Evolutionary conservation across 306 rosid genomes (phyloP), one percentile per base, ranked within the genome.

Genomic region (Lotus japonicus): DNA sequence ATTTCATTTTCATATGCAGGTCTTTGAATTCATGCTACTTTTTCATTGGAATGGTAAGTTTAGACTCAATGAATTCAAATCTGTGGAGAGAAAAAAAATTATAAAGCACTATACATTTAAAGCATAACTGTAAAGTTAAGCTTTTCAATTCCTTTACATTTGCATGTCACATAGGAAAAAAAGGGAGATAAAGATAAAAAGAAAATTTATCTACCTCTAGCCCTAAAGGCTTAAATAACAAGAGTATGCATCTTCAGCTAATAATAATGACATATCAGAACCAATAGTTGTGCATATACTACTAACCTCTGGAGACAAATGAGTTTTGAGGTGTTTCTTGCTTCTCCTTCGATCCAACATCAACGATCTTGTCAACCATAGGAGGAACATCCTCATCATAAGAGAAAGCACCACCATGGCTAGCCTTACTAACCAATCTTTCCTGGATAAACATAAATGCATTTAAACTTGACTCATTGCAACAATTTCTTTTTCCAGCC

Each of bases 331-430:
- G 70, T 9, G 68, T 48, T 16, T 13, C 59, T 57, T 64, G 84
- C 61, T 79, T 80, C 67, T 73, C 64, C 77, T 64, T 72, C 59
- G 82, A 79, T 59, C 69, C 77, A 51, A 78, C 64, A 75, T 83
- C 94, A 11, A 87, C 79, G 48, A 79, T 83, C 83, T 90, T 90
- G 84, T 90, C 95, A 71, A 87, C 84, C 85, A 85, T 75, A 46
- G 95, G 95, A 46, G 95, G 95, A 55, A 86, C 82, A 66, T 61
- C 36, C 68, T 84, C 87, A 61, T 82, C 92, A 36, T 80, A 55
- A 1, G 66, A 50, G 60, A 85, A 61, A 5, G 71, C 51, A 9
- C 71, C 56, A 11, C 64, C 43, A 66, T 5, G 62, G 64, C 66
- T 71, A 45, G 71, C 64, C 74, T 80, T 85, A 42, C 70, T 81